These are phyloP conservation scores for Auriscalpium microsporum DNA, from an alignment of 768 basidiomycete genomes.

Conservation along the genomic window DNA sequence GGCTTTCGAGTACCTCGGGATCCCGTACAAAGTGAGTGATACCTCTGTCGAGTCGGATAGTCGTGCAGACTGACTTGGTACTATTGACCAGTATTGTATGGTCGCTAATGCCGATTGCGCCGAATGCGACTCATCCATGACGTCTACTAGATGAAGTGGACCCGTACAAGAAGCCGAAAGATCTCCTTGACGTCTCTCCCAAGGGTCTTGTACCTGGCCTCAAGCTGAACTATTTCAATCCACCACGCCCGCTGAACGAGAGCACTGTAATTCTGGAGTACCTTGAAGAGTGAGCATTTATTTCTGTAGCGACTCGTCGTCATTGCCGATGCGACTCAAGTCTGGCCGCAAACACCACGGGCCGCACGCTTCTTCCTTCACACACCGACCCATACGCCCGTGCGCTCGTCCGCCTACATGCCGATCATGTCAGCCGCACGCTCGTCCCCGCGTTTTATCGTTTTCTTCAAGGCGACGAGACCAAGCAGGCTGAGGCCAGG, in stretches of 20 bases:
- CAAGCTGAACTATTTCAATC: conserved; percentile 42
- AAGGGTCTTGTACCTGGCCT: conserved; percentile 75
- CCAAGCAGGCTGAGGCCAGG: conserved; percentile 41
- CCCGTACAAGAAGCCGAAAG: conserved; percentile 74
- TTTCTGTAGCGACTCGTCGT: conserved; percentile 12
- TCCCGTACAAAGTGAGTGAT: conserved; percentile 56
- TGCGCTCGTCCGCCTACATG: conserved; percentile 57
- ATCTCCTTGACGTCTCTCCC: conserved; percentile 73
- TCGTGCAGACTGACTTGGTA: too few relatives aligned
- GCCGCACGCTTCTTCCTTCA: conserved; percentile 49
- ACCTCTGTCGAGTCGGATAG: not conserved
- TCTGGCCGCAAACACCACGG: conserved; percentile 39
- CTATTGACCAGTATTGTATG: conserved; percentile 3
- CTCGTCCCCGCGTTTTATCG: conserved; percentile 69
- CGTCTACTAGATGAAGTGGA: conserved; percentile 61
- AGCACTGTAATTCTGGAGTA: conserved; percentile 75
- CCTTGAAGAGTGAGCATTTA: conserved; percentile 52
- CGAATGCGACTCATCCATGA: too few relatives aligned
- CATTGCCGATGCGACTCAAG: conserved; percentile 23
- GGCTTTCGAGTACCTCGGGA: conserved; percentile 57
- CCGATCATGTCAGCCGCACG: conserved; percentile 55
- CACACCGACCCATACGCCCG: conserved; percentile 54
- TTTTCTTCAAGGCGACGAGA: conserved; percentile 54
- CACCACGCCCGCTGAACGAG: conserved; percentile 63
- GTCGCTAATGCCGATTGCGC: too few relatives aligned